A percentile compares a stretch with the other conserved stretches of the same genome.
Conservation (phyloP, 305 asterid genomes). For the Solanum hybrid region DNA sequence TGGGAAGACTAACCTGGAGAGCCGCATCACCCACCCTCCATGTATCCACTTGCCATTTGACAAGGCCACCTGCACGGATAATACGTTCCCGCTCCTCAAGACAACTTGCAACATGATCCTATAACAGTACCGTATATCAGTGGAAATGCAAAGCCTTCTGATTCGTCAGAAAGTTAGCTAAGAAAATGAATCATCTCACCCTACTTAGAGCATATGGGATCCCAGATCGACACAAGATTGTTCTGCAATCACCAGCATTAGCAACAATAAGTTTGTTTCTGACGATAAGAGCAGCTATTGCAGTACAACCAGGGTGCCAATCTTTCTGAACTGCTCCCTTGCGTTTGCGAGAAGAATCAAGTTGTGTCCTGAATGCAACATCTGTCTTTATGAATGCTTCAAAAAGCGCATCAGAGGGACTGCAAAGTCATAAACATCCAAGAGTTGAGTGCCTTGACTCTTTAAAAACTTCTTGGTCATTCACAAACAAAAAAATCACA, state of each 20-base stretch:
- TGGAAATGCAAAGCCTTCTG: neutral
- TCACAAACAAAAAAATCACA: neutral
- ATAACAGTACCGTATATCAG: conserved; percentile 20
- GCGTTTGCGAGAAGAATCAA: conserved; percentile 33
- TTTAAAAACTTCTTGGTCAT: neutral
- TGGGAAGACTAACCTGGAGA: conserved; percentile 58
- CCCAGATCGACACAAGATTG: conserved; percentile 68
- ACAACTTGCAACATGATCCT: conserved; percentile 89
- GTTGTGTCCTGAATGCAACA: conserved; percentile 59
- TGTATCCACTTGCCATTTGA: conserved; percentile 80
- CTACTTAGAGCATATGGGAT: conserved; percentile 61
- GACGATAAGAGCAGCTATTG: conserved; percentile 54
- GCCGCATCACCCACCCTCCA: conserved; percentile 93
- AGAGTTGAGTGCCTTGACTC: neutral
- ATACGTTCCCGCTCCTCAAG: conserved; percentile 79
- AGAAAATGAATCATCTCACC: conserved; percentile 39
- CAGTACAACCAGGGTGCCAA: conserved; percentile 93
- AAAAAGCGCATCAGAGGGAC: conserved; percentile 58
- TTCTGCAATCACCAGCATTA: conserved; percentile 92
- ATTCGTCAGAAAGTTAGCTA: neutral
- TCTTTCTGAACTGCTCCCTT: conserved; percentile 56
- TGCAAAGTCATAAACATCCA: conserved; percentile 16
- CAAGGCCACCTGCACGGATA: conserved; percentile 50
- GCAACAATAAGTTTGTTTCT: conserved; percentile 68
- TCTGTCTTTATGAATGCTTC: conserved; percentile 76